Base-by-base conservation (phyloP, 192 early-diverging fungal species). In the Gryganskiella cystojenkinii region DNA sequence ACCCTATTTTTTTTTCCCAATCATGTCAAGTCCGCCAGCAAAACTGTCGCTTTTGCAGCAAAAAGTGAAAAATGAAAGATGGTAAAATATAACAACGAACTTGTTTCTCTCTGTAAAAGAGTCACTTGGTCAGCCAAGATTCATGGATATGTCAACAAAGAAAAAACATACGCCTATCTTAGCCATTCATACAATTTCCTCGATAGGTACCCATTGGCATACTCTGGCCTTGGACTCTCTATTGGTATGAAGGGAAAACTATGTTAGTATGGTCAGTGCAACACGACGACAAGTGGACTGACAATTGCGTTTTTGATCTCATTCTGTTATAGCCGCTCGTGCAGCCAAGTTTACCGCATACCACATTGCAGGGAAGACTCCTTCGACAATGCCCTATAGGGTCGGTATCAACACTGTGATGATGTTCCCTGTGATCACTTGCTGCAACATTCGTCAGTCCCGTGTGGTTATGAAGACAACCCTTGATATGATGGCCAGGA, bases 311-410 rank as follows among this genome's bases (percentile, higher is more conserved):
- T 14, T 20, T 42, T 30, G 55, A 6, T 44, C 28, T 47, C 25
- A 13, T 40, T 56, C 37, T n/a, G n/a, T n/a, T n/a, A n/a, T n/a
- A 75, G 64, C 44, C 15, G 52, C 51, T 13, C 66, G 72, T 14
- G 58, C 44, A 15, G 44, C 33, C 17, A 66, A 59, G 40, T 75
- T 61, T 45, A 75, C 59, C 4, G 61, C 57, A 27, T 34, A 59
- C 8, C 61, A 67, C 25, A 34, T 75, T 6, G 37, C 57, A 33
- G 44, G 64, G 56, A 75, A 67, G 50, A 56, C 64, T 1, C 64
- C 72, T 11, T 7, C 31, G 11, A 37, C 51, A 2, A 57, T 53
- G 49, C 35, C 64, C 4, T 75, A 40, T 52, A 44, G 20, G 28
- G 60, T 67, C 19, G 64, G 64, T 3, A 28, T 50, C 27, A 42